A percentile compares a stretch with the other conserved stretches of the same genome.
Evolutionary conservation across 1,284 basidiomycete genomes (phyloP).

Genomic region (Malassezia dermatis): DNA sequence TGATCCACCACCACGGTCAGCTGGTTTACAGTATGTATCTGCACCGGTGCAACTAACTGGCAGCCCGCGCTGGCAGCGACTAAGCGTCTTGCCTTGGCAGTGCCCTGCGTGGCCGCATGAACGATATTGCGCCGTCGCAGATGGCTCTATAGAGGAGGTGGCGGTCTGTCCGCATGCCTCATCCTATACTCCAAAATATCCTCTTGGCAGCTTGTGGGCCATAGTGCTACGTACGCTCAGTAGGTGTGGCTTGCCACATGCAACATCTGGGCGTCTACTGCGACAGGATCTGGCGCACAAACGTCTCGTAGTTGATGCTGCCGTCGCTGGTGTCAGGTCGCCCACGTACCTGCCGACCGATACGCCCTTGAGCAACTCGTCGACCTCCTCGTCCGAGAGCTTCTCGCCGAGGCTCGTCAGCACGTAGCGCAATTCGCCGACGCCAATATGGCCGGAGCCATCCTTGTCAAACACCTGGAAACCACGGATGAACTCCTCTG

Average conservation of each 20-base stretch:
- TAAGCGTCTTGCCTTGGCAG: not conserved
- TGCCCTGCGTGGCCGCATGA: not conserved
- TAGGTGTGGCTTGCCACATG: not conserved
- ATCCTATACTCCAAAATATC: not conserved
- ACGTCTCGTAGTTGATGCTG: slow-evolving; percentile 93
- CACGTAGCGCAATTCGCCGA: slow-evolving; percentile 81
- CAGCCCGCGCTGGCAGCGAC: slow-evolving; percentile 17
- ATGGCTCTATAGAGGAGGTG: not conserved
- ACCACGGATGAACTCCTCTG: slow-evolving; percentile 96
- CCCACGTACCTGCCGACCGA: slow-evolving; percentile 67
- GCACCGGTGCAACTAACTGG: not conserved
- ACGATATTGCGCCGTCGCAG: not conserved
- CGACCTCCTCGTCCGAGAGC: slow-evolving; percentile 93
- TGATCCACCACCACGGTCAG: slow-evolving; percentile 91
- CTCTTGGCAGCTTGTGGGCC: not conserved
- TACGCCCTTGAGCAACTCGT: slow-evolving; percentile 90
- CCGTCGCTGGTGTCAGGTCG: slow-evolving; percentile 61
- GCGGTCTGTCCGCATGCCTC: not conserved
- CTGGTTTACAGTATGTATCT: slow-evolving; percentile 62
- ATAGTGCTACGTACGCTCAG: not conserved
- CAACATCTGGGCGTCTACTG: slow-evolving; percentile 23
- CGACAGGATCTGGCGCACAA: slow-evolving; percentile 73
- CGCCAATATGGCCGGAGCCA: slow-evolving; percentile 89
- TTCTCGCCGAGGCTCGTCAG: slow-evolving; percentile 93
- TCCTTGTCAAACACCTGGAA: slow-evolving; percentile 99